Evolutionary conservation across 176 grass and related monocot genomes (phyloP), one percentile per base, ranked within the genome.

Genomic region (Aegilops sharonensis): DNA sequence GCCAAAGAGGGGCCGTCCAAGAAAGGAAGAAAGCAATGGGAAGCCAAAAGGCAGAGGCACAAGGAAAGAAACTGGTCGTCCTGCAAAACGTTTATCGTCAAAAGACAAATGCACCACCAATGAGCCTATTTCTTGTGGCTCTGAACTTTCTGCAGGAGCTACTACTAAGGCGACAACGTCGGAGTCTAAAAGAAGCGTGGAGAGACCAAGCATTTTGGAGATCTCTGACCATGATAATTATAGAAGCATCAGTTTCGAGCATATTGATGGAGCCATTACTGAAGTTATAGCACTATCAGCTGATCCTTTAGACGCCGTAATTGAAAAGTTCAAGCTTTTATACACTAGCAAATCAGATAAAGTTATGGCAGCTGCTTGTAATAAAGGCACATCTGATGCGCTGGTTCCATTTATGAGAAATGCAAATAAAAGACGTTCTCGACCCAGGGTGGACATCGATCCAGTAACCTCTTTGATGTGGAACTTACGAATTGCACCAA

Each of bases 401-500:
- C 78, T 97, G 43, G 89, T 97, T 80, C 86, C 84, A 47, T 93
- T 93, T 82, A 70, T 84, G 65, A 39, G 81, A 37, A 82, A 89
- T 40, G 61, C 71, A 45, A 97, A 94, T 82, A 93, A 91, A 89
- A 82, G 47, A 21, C 87, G 57, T 36, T 83, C 89, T 36, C 86
- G 95, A 45, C 88, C 88, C 32, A 88, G 91, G 81, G 95, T 97
- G 84, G 79, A 91, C 69, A 79, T 97, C 2, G 92, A 94, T 92
- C 84, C 90, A 15, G 85, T 94, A 75, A 94, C 92, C 75, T 88
- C 81, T 59, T 82, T 89, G 78, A 90, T 97, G 76, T 97, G 95
- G 92, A 97, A 94, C 80, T 82, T 94, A 80, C 86, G 93, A 78
- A 97, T 94, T 92, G 90, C 86, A 20, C 90, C 85, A 64, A 87